These are phyloP conservation scores for Ehretia macrophylla DNA, from an alignment of 257 asterid species.

Conservation along the genomic window DNA sequence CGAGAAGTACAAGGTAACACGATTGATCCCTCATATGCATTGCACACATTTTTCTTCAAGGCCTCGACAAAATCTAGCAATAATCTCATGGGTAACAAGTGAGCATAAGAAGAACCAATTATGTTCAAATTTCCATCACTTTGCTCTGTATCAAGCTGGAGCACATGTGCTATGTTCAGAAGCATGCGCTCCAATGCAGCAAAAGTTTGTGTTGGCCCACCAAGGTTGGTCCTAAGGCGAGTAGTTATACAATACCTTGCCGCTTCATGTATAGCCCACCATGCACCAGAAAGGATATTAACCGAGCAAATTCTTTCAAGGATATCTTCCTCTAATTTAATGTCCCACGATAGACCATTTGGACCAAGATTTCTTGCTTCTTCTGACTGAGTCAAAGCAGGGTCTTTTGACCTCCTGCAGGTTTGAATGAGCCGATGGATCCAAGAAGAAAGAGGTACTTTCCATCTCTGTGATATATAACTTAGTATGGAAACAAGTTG, in stretches of 20 bases:
- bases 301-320: slow-evolving; percentile 70
- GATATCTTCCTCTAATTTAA: slow-evolving; percentile 62
- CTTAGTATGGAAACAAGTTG: slow-evolving; percentile 90
- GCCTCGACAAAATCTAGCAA: slow-evolving; percentile 97
- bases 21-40: slow-evolving; percentile 95
- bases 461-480: slow-evolving; percentile 96
- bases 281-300: slow-evolving; percentile 83
- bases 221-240: slow-evolving; percentile 97
- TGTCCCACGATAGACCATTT: slow-evolving; percentile 65
- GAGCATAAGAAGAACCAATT: slow-evolving; percentile 73
- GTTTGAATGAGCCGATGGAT: slow-evolving; percentile 74
- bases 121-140: slow-evolving; percentile 76
- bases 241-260: slow-evolving; percentile 94
- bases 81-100: slow-evolving; percentile 91
- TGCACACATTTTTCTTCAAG: slow-evolving; percentile 89
- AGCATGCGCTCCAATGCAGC: slow-evolving; percentile 99
- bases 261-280: slow-evolving; percentile 99
- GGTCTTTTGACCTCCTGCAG: slow-evolving; percentile 58
- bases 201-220: slow-evolving; percentile 99
- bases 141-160: slow-evolving; percentile 77
- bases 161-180: slow-evolving; percentile 79
- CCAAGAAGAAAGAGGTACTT: slow-evolving; percentile 91
- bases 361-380: slow-evolving; percentile 51
- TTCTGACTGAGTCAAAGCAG: slow-evolving; percentile 43
- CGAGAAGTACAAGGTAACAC: slow-evolving; percentile 73